Evolutionary conservation across 768 basidiomycete species (phyloP).

Genomic region (Pisolithus sp.): DNA sequence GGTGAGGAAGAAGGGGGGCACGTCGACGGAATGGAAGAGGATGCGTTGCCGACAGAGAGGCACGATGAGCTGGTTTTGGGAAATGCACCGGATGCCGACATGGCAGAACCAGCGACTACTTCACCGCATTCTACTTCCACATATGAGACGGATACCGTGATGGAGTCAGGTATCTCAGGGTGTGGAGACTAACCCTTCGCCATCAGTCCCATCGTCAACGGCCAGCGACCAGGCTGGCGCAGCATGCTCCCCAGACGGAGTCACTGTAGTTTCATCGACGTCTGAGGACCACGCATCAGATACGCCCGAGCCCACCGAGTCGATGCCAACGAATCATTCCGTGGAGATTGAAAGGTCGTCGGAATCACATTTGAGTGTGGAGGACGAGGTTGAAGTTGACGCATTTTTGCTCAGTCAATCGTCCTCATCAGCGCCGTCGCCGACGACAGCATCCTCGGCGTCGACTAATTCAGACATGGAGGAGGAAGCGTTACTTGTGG

Average conservation of each 20-base stretch:
- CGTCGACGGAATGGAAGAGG: no score
- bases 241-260: no score
- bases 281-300: no score
- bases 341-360: neutral
- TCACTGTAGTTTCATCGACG: no score
- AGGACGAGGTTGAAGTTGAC: slow-evolving; percentile 2
- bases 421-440: slow-evolving; percentile 1
- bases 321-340: neutral
- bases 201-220: neutral
- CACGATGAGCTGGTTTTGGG: no score
- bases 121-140: no score
- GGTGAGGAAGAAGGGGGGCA: no score
- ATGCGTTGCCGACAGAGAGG: no score
- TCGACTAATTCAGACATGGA: neutral
- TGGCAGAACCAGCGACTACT: no score
- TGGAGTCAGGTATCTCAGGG: neutral
- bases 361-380: neutral
- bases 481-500: slow-evolving; percentile 15
- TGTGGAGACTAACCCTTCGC: neutral
- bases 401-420: slow-evolving; percentile 22
- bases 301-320: no score
- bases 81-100: no score
- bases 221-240: neutral
- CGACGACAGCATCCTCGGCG: neutral
- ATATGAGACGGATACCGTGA: no score